Base-by-base conservation (phyloP, 1,284 basidiomycete species). In the Meripilus lineatus region DNA sequence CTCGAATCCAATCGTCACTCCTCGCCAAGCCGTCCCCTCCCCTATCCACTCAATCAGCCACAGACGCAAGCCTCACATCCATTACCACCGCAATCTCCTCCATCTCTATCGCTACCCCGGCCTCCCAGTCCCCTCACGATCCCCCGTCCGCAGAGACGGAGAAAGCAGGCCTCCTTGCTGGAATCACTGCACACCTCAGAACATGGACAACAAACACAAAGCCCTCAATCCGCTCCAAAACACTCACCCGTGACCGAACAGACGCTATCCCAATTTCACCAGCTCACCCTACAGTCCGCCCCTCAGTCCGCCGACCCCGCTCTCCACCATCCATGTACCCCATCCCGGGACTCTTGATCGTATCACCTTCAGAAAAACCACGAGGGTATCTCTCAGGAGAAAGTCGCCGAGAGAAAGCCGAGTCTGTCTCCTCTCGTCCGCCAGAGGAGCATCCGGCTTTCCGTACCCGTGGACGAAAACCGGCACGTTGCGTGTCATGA, bases 1-100 rank as follows among this genome's bases (percentile, higher is more conserved):
- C 67, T 59, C 60, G 7, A 56, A 52, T 4, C 61, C 63, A 20
- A 60, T 64, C 44, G 52, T 54, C 50, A 61, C 59, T 10, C 59
- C 62, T 1, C 58, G 59, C 11, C 58, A 57, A 24, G 50, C 53
- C 3, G 52, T 53, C 24, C 50, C 59, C 10, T 54, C 56, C n/a
- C 11, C 50, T 58, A 20, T 56, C 58, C 17, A 51, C 52, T 39
- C 59, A 55, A 40, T 58, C 58, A 5, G 47, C 55, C 2, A 56
- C 56, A 14, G 47, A 50, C 22, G 54, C 59, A 30, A 60, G 54
- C 47, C 53, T 59, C 25, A 54, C 58, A 25, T 58, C 57, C 20
- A 50, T 58, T 37, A 55, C 56, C 15, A 59, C 59, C 34, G 57
- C 56, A 32, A 51, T 54, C n/a, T 61, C 60, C 1, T 54, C 54